Base-by-base conservation (phyloP, 2,329 filamentous ascomycete genomes). In the Clonostachys sp. region DNA sequence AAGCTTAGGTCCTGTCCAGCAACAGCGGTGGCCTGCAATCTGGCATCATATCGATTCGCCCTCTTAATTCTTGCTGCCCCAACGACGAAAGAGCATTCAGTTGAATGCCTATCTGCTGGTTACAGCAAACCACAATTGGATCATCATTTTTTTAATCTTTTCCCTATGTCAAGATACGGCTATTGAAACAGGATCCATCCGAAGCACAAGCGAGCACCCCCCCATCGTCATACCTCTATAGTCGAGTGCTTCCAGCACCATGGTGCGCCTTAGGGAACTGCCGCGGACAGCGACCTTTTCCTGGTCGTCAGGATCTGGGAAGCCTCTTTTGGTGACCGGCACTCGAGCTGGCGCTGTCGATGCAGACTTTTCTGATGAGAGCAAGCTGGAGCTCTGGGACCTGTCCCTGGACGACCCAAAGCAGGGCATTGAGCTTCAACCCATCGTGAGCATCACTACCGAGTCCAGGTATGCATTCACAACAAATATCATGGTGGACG, bases 191-290 rank as follows among this genome's bases (percentile, higher is more conserved):
- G 40, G 17, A 42, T 42, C 24, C 17, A 42, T 17, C 10, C 24
- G 17, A 14, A 42, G 40, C 17, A 30, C 24, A 30, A 30, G 24
- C 24, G 12, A 44, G 18, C 12, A 18, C 30, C 42, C 16, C n/a
- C 20, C 18, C 20, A 55, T 50, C 47, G 48, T 51, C 45, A 40
- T 42, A 33, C 14, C 42, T 44, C 41, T 44, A 40, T 50, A 46
- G 50, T 52, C 51, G 45, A 38, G 49, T 34, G 40, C 33, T 38
- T 45, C 17, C 48, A 57, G 58, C 64, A 72, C 57, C 68, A 99
- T 99, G 94, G 92, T 96, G 71, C 89, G 91, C 74, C 79, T 97
- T 70, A 84, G 92, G 78, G 91, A 97, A 77, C 95, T 99, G 64
- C 89, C 91, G 67, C 84, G 94, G 72, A 99, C 94, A 61, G 94